These are phyloP conservation scores for Claviceps arundinis DNA, from an alignment of 2,329 filamentous ascomycete genomes.

Conservation along the genomic window DNA sequence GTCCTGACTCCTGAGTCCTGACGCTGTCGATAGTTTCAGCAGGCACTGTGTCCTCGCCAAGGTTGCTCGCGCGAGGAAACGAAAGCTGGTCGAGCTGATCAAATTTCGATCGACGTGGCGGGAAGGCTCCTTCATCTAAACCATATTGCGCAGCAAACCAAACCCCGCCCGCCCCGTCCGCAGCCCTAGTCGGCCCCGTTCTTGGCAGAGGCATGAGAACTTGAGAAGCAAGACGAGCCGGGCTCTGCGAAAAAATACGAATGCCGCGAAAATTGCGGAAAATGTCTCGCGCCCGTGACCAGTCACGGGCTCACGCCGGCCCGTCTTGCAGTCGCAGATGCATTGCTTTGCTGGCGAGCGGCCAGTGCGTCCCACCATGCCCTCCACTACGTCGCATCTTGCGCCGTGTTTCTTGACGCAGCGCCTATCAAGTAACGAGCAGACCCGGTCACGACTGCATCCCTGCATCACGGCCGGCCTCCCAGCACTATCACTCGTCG, in stretches of 20 bases:
- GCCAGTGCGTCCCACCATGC: conserved; percentile 18
- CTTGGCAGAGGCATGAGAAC: not conserved
- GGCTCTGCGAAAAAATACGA: too few relatives aligned
- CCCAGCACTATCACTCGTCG: conserved; percentile 24
- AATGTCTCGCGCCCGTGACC: not conserved
- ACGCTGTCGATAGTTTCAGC: too few relatives aligned
- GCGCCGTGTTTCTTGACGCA: conserved; percentile 12
- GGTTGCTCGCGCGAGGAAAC: too few relatives aligned
- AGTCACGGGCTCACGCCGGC: not conserved
- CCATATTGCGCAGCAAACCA: too few relatives aligned
- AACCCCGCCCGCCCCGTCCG: not conserved
- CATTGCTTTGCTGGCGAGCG: conserved; percentile 33
- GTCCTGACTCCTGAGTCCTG: too few relatives aligned
- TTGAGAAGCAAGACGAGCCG: too few relatives aligned
- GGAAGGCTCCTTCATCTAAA: too few relatives aligned
- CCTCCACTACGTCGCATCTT: conserved; percentile 21
- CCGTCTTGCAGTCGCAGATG: conserved; percentile 12
- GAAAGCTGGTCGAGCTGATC: too few relatives aligned
- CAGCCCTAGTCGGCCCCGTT: not conserved
- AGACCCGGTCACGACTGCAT: conserved; percentile 20
- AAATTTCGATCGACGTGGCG: too few relatives aligned
- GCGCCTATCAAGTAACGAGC: conserved; percentile 23
- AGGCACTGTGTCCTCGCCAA: too few relatives aligned
- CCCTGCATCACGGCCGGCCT: conserved; percentile 21
- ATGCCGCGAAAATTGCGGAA: not conserved